These are phyloP conservation scores for Cylindrotheca closterium DNA, from an alignment of 108 stramenopile species.

Conservation along the genomic window DNA sequence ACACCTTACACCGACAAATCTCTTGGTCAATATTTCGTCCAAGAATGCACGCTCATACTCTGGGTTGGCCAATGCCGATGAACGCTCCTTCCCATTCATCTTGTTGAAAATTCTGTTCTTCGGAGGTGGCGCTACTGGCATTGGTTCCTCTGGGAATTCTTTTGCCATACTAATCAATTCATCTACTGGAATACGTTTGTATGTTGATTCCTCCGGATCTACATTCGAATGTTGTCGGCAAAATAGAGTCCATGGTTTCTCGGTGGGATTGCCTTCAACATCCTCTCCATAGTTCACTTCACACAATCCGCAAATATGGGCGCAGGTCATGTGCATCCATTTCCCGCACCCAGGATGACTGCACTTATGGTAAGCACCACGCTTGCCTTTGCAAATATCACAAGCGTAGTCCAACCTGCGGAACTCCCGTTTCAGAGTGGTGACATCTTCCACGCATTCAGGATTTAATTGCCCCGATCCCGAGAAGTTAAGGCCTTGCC, in stretches of 20 bases:
- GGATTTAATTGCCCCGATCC: conserved; percentile 24
- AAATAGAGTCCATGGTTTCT: conserved; percentile 72
- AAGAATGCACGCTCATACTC: conserved; percentile 61
- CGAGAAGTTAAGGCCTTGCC: conserved; percentile 79
- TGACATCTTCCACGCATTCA: conserved; percentile 67
- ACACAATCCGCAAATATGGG: conserved; percentile 68
- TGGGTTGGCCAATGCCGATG: conserved; percentile 39
- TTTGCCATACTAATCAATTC: conserved; percentile 59
- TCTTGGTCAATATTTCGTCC: conserved; percentile 44
- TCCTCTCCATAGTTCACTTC: conserved; percentile 85
- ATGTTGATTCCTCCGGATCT: conserved; percentile 33
- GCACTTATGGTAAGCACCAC: conserved; percentile 73
- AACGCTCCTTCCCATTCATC: conserved; percentile 55
- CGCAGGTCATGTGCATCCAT: conserved; percentile 83
- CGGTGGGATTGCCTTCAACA: conserved; percentile 50
- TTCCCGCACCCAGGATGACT: conserved; percentile 57
- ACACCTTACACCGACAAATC: conserved; percentile 57
- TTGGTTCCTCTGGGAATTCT: conserved; percentile 70
- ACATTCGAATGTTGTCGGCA: conserved; percentile 76
- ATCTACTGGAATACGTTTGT: conserved; percentile 43
- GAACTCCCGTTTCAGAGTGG: conserved; percentile 53
- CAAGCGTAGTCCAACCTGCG: conserved; percentile 42
- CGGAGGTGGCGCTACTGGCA: conserved; percentile 36
- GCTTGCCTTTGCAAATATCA: conserved; percentile 59
- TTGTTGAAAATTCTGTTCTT: conserved; percentile 65